phyloP scores from a whole-genome alignment of 2,329 filamentous ascomycete genomes.

The Stachybotrys echinatus region DNA sequence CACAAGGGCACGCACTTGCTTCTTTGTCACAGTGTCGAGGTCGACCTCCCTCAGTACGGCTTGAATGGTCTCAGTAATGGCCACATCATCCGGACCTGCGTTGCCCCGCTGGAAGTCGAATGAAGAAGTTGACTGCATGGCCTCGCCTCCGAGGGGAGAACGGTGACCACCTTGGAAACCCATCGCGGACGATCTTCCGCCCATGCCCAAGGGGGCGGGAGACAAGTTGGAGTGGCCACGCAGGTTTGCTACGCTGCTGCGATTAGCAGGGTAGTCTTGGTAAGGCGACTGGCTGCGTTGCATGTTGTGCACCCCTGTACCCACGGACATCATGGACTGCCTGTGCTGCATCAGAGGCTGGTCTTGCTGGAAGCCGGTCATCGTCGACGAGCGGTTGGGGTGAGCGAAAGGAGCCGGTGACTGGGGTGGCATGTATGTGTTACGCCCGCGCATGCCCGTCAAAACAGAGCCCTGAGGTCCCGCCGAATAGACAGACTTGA shows the following conservation, averaged over 20 bases:
- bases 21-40: constrained; percentile 96
- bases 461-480: constrained; percentile 84
- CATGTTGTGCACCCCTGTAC: constrained; percentile 37
- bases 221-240: constrained; percentile 43
- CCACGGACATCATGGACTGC: constrained; percentile 68
- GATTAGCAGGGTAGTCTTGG: constrained; percentile 46
- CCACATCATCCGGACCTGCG: constrained; percentile 68
- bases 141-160: constrained; percentile 37
- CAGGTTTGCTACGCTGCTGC: constrained; percentile 58
- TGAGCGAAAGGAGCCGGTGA: constrained; percentile 69
- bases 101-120: constrained; percentile 58
- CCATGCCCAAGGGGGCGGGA: constrained; percentile 30
- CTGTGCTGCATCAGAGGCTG: constrained; percentile 51
- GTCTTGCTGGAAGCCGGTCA: constrained; percentile 42
- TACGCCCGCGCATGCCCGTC: constrained; percentile 71
- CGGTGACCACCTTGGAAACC: constrained; percentile 43
- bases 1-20: constrained; percentile 85
- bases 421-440: constrained; percentile 75
- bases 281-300: constrained; percentile 52
- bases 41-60: constrained; percentile 82
- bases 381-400: constrained; percentile 39
- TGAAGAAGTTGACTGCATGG: constrained; percentile 44
- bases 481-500: constrained; percentile 93
- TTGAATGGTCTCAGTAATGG: constrained; percentile 81
- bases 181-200: constrained; percentile 36